These are phyloP conservation scores for Fibroporia radiculosa DNA, from an alignment of 768 basidiomycete genomes.

Conservation along the genomic window DNA sequence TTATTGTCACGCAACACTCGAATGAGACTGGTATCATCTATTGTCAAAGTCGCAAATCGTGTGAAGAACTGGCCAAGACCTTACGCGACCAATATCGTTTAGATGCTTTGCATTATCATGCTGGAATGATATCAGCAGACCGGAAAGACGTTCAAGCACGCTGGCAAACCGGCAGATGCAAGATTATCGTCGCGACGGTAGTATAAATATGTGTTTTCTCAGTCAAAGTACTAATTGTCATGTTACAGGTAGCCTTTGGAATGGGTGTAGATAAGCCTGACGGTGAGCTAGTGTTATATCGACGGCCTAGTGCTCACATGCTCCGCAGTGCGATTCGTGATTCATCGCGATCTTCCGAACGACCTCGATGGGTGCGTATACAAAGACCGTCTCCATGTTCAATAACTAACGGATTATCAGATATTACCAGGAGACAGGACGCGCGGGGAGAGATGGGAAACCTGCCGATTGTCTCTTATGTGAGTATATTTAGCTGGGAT, in stretches of 20 bases:
- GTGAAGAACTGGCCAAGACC: conserved; percentile 72
- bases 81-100: conserved; percentile 53
- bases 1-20: conserved; percentile 52
- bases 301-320: background rate
- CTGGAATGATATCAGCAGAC: conserved; percentile 57
- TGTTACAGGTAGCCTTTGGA: conserved; percentile 79
- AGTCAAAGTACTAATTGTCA: conserved; percentile 3
- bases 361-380: conserved; percentile 77
- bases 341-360: conserved; percentile 78
- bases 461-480: conserved; percentile 84
- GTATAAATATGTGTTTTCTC: conserved; percentile 1
- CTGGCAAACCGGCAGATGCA: conserved; percentile 67
- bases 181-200: conserved; percentile 92
- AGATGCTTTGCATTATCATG: conserved; percentile 79
- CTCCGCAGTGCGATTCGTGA: conserved; percentile 76
- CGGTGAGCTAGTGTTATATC: conserved; percentile 33
- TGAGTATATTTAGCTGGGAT: conserved; percentile 32
- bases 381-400: too few relatives aligned
- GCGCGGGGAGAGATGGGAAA: conserved; percentile 87
- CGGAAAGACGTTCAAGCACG: conserved; percentile 53
- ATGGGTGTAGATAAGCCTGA: conserved; percentile 93
- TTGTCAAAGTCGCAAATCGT: conserved; percentile 59
- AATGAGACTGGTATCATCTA: conserved; percentile 80
- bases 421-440: conserved; percentile 94
- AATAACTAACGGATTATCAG: conserved; percentile 28